Evolutionary conservation across 2,329 filamentous ascomycete genomes (phyloP).

Genomic region (Calonectria pseudoreteaudii): DNA sequence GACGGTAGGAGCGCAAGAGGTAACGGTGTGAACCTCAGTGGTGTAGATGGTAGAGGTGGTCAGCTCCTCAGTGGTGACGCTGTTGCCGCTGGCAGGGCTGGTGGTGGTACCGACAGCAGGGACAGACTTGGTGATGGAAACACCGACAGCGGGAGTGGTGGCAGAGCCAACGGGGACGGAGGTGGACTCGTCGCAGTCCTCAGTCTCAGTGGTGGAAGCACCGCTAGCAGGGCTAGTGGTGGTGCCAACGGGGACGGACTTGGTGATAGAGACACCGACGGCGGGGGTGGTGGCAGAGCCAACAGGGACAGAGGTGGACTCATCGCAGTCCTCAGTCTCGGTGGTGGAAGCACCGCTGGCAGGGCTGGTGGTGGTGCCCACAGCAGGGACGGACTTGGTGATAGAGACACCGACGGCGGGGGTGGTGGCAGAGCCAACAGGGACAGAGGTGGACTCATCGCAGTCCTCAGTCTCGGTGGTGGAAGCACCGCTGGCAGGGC

Average conservation of each 20-base stretch:
- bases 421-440: background rate
- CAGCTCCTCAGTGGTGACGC: conserved; percentile 29
- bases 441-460: too few species aligned
- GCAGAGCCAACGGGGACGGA: background rate
- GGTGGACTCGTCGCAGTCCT: conserved; percentile 14
- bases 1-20: conserved; percentile 46
- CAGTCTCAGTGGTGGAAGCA: conserved; percentile 22
- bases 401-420: conserved; percentile 4
- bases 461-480: too few species aligned
- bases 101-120: background rate
- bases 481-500: conserved; percentile 6
- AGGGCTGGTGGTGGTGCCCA: conserved; percentile 2
- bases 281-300: background rate
- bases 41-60: conserved; percentile 49
- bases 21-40: conserved; percentile 44
- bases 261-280: background rate
- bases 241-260: background rate
- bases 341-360: too few species aligned
- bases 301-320: background rate
- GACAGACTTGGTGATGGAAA: background rate
- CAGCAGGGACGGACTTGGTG: background rate
- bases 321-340: too few species aligned
- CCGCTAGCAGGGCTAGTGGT: background rate
- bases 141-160: background rate
- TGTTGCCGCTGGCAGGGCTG: background rate